Evolutionary conservation across 495 filamentous ascomycete species (phyloP).

Genomic region (Aspergillus indologenus): DNA sequence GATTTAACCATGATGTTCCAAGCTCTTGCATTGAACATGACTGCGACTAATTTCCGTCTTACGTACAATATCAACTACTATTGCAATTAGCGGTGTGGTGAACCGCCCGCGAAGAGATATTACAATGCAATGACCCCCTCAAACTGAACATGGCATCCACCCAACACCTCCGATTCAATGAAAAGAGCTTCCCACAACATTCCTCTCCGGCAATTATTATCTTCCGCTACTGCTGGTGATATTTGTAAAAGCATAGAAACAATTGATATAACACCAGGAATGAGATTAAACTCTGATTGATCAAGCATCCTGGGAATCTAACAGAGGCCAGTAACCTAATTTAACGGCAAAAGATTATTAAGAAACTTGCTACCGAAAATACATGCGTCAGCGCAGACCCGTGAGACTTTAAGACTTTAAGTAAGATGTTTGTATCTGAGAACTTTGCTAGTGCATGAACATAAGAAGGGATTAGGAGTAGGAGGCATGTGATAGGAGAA

Average conservation of each 20-base stretch:
- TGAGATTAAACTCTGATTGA: no score
- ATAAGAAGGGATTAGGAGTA: slow-evolving; percentile 21
- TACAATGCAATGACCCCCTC: not conserved
- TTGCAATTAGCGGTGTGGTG: not conserved
- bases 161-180: no score
- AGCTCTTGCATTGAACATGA: not conserved
- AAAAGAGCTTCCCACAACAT: no score
- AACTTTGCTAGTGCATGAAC: slow-evolving; percentile 28
- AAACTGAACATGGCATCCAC: not conserved
- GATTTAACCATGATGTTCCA: not conserved
- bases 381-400: not conserved
- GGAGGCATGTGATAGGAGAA: slow-evolving; percentile 25
- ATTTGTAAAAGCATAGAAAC: no score
- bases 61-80: not conserved
- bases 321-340: not conserved
- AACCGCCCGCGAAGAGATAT: not conserved
- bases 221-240: no score
- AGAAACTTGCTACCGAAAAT: not conserved
- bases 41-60: not conserved
- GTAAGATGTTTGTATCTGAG: slow-evolving; percentile 18
- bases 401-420: not conserved
- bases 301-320: not conserved
- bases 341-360: not conserved
- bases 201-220: no score
- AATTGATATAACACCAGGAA: no score